Evolutionary conservation across 148 eudicot species (phyloP).

Genomic region (Rheum nobile): DNA sequence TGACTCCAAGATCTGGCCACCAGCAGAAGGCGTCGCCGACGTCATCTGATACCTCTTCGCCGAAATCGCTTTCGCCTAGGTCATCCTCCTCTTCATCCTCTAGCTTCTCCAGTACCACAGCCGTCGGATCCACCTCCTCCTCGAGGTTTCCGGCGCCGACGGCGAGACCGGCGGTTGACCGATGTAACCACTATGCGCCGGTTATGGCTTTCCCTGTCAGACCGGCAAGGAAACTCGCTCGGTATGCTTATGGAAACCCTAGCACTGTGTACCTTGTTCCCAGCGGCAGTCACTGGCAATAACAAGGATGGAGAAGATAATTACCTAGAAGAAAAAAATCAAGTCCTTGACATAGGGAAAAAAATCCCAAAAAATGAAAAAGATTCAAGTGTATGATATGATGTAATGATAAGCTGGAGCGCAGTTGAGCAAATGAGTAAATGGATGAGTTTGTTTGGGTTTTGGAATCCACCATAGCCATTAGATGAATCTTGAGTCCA

Average conservation of each 20-base stretch:
- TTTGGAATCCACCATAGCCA: neutral
- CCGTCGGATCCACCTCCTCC: neutral
- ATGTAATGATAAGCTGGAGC: neutral
- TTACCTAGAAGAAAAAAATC: neutral
- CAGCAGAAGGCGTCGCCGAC: conserved; percentile 24
- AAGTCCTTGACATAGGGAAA: too few relatives aligned
- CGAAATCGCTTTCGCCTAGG: conserved; percentile 23
- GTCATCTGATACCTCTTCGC: conserved; percentile 16
- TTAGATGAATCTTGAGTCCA: neutral
- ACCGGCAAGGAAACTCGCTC: neutral
- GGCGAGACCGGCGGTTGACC: neutral
- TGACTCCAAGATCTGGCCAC: conserved; percentile 12
- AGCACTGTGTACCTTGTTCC: neutral
- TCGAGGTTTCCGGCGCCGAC: neutral
- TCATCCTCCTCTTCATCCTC: conserved; percentile 13
- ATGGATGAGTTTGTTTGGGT: neutral
- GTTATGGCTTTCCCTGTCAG: neutral
- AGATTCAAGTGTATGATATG: neutral
- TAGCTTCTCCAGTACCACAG: conserved; percentile 1
- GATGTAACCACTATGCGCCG: neutral
- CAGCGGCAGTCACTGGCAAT: neutral
- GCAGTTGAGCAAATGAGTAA: neutral
- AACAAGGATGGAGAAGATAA: neutral
- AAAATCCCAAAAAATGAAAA: neutral
- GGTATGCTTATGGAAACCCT: conserved; percentile 3